Evolutionary conservation across 257 asterid species (phyloP), one percentile per base, ranked within the genome.

Genomic region (Orobanche coerulescens): DNA sequence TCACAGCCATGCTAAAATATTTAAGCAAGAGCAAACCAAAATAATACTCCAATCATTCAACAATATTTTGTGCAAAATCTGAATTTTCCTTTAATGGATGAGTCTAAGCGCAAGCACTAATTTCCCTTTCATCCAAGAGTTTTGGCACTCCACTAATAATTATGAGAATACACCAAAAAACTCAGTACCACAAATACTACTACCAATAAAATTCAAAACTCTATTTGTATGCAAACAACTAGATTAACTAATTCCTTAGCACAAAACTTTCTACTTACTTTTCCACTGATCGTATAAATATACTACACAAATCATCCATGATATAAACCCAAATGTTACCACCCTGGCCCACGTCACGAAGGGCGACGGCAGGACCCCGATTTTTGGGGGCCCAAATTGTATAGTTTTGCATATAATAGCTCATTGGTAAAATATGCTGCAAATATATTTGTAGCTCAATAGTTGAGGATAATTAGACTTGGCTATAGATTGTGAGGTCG

Each of bases 1-100:
- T 70, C 64, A 36, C 44, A 7, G 20, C 14, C 64, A 52, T 49
- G 15, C 53, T 16, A 47, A 47, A 47, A 2, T 4, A 22, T 74
- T 28, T 20, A 22, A 33, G 61, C 28, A 36, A 43, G 8, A 52
- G 14, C 49, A 57, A 48, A 26, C 46, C 47, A 49, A 20, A 14
- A 18, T 30, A 11, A 23, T 18, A 14, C 46, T 19, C 40, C n/a
- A 24, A 13, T 33, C 43, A 54, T 22, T 47, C 12, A 48, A 55
- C 53, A 36, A 39, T 42, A 40, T 3, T 59, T n/a, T n/a, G n/a
- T n/a, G n/a, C 49, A 11, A 7, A 46, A 33, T 9, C 24, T 6
- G 11, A 8, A 24, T 23, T 23, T 33, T 0, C n/a, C 7, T 22
- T 49, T 13, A 19, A 15, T 15, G n/a, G 20, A 67, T 9, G 19